Percentiles rank a stretch among this genome's conserved stretches.
Evolutionary conservation across 768 basidiomycete genomes (phyloP).

Genomic region (Macrolepiota albuminosa): DNA sequence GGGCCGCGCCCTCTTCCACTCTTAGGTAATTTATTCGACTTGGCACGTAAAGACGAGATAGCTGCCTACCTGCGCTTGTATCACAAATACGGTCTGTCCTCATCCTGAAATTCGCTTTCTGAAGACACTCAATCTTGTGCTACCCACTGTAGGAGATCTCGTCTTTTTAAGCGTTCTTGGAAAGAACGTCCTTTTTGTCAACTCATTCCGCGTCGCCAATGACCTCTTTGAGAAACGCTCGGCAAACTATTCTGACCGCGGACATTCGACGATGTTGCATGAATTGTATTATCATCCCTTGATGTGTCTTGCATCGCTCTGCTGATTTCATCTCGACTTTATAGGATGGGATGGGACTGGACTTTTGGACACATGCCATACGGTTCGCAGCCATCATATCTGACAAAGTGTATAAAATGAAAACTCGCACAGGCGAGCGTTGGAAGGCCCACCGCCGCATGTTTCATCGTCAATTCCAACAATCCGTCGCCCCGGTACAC

Average conservation of each 20-base stretch:
- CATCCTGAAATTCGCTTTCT: not conserved
- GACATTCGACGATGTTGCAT: constrained; percentile 42
- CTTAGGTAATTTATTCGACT: constrained; percentile 48
- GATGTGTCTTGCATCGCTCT: not conserved
- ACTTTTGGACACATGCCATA: constrained; percentile 55
- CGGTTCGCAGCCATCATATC: constrained; percentile 21
- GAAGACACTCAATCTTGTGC: not conserved
- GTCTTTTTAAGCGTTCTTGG: constrained; percentile 50
- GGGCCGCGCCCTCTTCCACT: constrained; percentile 51
- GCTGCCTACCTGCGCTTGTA: constrained; percentile 37
- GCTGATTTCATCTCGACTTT: not conserved
- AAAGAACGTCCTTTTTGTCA: constrained; percentile 42
- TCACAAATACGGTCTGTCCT: constrained; percentile 32
- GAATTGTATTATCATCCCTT: constrained; percentile 32
- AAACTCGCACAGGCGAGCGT: constrained; percentile 32
- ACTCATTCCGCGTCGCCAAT: constrained; percentile 32
- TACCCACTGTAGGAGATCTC: constrained; percentile 39
- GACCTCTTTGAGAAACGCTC: constrained; percentile 57
- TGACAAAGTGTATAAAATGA: not conserved
- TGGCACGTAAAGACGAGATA: constrained; percentile 35
- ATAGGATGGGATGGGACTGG: constrained; percentile 40
- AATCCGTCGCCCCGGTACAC: constrained; percentile 33
- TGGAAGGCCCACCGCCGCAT: constrained; percentile 50
- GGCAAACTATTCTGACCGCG: constrained; percentile 51
- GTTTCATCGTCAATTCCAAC: constrained; percentile 49